Conservation (phyloP, 768 basidiomycete genomes). For the Mycena chlorophos region DNA sequence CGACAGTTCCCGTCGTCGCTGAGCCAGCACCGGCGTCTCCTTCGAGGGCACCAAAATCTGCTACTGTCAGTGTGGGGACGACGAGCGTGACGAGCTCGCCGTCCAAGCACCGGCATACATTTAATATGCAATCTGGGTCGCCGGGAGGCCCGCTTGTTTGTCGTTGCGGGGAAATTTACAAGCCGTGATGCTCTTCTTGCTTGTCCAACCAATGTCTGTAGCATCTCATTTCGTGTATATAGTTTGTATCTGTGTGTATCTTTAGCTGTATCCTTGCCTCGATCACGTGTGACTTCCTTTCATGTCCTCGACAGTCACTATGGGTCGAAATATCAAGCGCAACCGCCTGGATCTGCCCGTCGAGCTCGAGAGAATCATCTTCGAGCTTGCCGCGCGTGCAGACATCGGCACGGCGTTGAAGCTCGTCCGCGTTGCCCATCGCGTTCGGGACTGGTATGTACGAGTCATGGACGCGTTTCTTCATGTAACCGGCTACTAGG, state of each 20-base stretch:
- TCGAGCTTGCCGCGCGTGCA: conserved; percentile 11
- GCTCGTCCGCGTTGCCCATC: conserved; percentile 11
- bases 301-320: not conserved
- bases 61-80: not conserved
- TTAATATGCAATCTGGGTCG: not conserved
- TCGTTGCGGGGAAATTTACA: not conserved
- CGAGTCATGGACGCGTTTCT: not conserved
- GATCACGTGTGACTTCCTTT: not conserved
- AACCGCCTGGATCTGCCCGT: conserved; percentile 12
- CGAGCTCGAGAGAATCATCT: conserved; percentile 18
- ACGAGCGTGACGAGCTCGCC: not conserved
- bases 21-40: not conserved
- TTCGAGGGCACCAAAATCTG: not conserved
- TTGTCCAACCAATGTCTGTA: not conserved
- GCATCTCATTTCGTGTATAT: not conserved
- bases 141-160: not conserved
- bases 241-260: not conserved
- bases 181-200: not conserved
- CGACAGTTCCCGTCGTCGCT: not conserved
- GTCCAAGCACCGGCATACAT: not conserved
- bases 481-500: not conserved
- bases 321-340: too few species aligned
- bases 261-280: not conserved
- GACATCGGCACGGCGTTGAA: conserved; percentile 13
- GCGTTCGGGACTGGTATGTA: conserved; percentile 15